Conservation (phyloP, 768 basidiomycete species). For the Trametes elegans region DNA sequence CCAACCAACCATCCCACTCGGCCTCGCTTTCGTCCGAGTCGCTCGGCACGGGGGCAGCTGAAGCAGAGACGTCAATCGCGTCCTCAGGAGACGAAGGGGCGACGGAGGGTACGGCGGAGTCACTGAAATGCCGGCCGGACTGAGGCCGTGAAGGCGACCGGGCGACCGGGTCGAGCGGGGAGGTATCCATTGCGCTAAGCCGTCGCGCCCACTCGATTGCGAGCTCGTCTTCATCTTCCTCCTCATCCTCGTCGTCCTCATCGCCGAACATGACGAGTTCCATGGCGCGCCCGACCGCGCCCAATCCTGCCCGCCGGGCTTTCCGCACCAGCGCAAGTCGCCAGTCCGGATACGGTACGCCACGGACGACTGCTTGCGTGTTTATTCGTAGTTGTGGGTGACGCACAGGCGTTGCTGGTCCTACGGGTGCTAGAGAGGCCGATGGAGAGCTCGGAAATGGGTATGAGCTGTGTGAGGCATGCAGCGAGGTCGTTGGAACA, state of each 20-base stretch:
- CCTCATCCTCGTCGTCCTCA: slow-evolving; percentile 11
- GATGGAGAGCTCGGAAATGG: slow-evolving; percentile 4
- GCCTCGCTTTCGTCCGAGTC: slow-evolving; percentile 42
- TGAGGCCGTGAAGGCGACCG: slow-evolving; percentile 6
- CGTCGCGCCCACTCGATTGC: slow-evolving; percentile 18
- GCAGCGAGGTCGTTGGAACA: not conserved
- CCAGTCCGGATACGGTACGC: slow-evolving; percentile 67
- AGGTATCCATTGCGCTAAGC: slow-evolving; percentile 9
- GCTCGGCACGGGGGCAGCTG: not conserved
- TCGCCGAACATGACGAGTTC: slow-evolving; percentile 34
- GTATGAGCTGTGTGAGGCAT: not conserved
- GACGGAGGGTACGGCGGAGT: not conserved
- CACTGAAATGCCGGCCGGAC: not conserved
- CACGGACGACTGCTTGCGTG: slow-evolving; percentile 19
- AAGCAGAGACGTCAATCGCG: not conserved
- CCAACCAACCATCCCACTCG: slow-evolving; percentile 70
- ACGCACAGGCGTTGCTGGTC: slow-evolving; percentile 30
- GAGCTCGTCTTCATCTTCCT: slow-evolving; percentile 17
- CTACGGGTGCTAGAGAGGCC: slow-evolving; percentile 19
- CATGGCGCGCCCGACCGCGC: slow-evolving; percentile 55
- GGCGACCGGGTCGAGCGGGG: slow-evolving; percentile 20
- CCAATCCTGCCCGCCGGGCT: slow-evolving; percentile 57
- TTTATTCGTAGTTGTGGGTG: slow-evolving; percentile 20
- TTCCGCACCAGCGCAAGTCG: slow-evolving; percentile 46
- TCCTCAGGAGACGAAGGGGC: not conserved